Evolutionary conservation across 371 early-diverging fungal species (phyloP), one percentile per base, ranked within the genome.

Genomic region (Nematocida major): DNA sequence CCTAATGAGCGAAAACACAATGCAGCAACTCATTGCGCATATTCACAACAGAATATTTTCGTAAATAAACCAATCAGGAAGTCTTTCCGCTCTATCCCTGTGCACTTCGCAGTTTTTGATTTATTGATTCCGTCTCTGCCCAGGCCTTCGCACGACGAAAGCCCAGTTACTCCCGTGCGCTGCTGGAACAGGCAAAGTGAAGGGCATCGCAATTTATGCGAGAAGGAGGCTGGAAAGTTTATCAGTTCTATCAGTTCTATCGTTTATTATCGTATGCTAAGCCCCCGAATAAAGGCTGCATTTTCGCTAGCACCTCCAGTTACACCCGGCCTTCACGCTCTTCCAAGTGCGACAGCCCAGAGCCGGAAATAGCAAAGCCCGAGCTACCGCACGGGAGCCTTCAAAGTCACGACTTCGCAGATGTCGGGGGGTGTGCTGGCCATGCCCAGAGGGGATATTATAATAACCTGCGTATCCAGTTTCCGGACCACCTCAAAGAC

Each of bases 391-490:
- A 38, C 30, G 13, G 80, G 76, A 42, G 80, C 28, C 39, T 78
- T 78, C 18, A 83, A 49, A 47, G 81, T 66, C 13, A 66, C 49
- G 24, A 85, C 69, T 30, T 85, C 79, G 54, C 81, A 78, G 34
- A 76, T 50, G 26, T 79, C 59, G 38, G 59, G 54, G 26, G 67
- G 54, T 11, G 84, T 34, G 61, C 82, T 81, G 24, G 67, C 54
- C 1, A 80, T 68, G 28, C 78, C 59, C 15, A 82, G 66, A 2
- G 85, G 85, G 20, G 84, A 84, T 45, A 85, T 84, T 18, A 85
- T 54, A 22, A 85, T 81, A 42, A 82, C 69, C 63, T 85, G 85
- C 18, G 54, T 57, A 9, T 79, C 18, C 22, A 67, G 66, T 22
- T 67, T 43, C 30, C 51, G 53, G 47, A 82, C 62, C 59, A 79